Conservation (phyloP, 1,284 basidiomycete species). For the Takashimella koratensis region DNA sequence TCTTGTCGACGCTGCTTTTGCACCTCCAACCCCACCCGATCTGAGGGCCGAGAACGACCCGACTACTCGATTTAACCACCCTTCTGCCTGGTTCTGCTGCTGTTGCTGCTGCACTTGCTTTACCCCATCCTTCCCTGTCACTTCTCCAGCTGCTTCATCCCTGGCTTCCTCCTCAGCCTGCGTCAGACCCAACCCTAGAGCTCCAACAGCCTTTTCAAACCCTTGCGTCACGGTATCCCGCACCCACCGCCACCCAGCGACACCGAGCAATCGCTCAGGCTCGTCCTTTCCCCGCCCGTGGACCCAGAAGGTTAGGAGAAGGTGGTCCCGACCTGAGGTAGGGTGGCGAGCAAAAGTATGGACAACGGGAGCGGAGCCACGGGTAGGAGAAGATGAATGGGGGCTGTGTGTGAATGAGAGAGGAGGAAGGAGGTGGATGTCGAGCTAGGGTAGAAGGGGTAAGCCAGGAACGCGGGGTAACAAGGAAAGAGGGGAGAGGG, state of each 20-base stretch:
- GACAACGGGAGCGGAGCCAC: conserved; percentile 41
- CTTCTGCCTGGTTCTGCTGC: not conserved
- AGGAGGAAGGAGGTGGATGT: conserved; percentile 45
- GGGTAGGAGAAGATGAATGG: conserved; percentile 38
- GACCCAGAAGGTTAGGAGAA: conserved; percentile 47
- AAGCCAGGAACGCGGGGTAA: not conserved
- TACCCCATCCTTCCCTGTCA: not conserved
- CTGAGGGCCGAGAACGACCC: not conserved
- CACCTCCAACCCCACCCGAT: not conserved
- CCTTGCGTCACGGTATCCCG: conserved; percentile 3
- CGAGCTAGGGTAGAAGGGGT: conserved; percentile 32
- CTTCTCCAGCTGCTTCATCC: conserved; percentile 1
- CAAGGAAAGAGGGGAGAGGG: not conserved
- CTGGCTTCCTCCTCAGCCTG: not conserved
- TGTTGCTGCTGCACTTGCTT: not conserved
- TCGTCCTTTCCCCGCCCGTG: conserved; percentile 46
- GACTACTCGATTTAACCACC: not conserved
- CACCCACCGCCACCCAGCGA: conserved; percentile 6
- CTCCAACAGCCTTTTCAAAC: conserved; percentile 1
- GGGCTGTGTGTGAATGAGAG: conserved; percentile 47
- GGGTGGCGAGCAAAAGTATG: conserved; percentile 39
- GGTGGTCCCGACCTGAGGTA: conserved; percentile 42
- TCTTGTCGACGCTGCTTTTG: conserved; percentile 3
- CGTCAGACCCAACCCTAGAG: conserved; percentile 2
- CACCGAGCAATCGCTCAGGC: conserved; percentile 24